Conservation (phyloP, 1,284 basidiomycete species). For the Pseudozyma flocculosa region DNA sequence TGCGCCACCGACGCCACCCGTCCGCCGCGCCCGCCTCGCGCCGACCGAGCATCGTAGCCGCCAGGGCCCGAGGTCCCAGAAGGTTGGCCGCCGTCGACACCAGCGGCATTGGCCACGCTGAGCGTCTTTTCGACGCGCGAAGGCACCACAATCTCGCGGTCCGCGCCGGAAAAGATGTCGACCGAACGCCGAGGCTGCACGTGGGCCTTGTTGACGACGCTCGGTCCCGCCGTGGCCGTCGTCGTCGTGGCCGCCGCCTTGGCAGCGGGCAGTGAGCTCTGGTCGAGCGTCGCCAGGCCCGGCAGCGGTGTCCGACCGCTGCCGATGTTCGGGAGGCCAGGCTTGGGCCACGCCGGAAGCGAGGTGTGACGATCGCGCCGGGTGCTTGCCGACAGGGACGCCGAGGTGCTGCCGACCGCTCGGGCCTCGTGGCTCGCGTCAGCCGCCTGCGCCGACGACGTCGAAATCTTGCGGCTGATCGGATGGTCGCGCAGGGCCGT, state of each 20-base stretch:
- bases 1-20: constrained; percentile 72
- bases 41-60: constrained; percentile 70
- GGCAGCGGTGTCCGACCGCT: not conserved
- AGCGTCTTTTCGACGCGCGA: constrained; percentile 27
- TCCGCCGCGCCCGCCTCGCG: constrained; percentile 74
- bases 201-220: not conserved
- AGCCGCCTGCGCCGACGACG: no score
- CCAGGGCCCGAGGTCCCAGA: not conserved
- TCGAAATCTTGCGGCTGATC: constrained; percentile 26
- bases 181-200: not conserved
- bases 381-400: constrained; percentile 2
- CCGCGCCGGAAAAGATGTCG: constrained; percentile 12
- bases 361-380: constrained; percentile 26
- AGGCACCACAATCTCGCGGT: constrained; percentile 24
- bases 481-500: constrained; percentile 39
- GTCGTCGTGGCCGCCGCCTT: no score
- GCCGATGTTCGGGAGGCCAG: constrained; percentile 9
- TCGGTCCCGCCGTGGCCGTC: no score
- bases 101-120: constrained; percentile 1
- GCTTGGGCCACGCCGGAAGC: constrained; percentile 30
- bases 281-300: not conserved
- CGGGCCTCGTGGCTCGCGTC: no score
- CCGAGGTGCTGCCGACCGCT: constrained; percentile 21
- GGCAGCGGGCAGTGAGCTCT: not conserved
- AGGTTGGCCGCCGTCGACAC: constrained; percentile 4